Evolutionary conservation across 352 stramenopile species (phyloP).

Genomic region (Pilasporangium apinafurcum): DNA sequence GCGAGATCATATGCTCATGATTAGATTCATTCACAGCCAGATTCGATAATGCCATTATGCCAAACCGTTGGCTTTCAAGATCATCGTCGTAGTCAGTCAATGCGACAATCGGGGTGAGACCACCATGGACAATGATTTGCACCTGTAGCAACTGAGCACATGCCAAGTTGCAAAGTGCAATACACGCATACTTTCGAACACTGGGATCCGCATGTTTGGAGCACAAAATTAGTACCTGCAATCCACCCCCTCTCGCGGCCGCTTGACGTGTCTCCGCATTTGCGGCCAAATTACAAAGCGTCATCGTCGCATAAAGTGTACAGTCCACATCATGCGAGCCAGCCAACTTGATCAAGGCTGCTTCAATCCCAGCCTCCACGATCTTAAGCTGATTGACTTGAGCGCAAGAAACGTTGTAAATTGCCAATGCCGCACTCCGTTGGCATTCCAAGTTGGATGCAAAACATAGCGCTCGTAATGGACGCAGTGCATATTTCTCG

Average conservation of each 20-base stretch:
- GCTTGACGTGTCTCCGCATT: constrained; percentile 88
- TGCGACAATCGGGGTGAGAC: constrained; percentile 80
- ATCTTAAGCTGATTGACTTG: constrained; percentile 88
- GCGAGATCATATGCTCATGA: constrained; percentile 87
- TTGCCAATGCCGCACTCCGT: constrained; percentile 83
- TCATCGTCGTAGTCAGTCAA: constrained; percentile 62
- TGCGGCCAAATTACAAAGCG: constrained; percentile 92
- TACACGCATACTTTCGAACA: constrained; percentile 89
- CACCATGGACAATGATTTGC: constrained; percentile 91
- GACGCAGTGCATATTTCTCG: constrained; percentile 67
- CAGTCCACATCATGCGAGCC: constrained; percentile 86
- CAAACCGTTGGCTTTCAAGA: constrained; percentile 85
- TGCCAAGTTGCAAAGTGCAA: constrained; percentile 94
- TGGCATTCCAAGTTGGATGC: constrained; percentile 86
- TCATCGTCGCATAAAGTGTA: constrained; percentile 93
- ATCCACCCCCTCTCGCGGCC: constrained; percentile 84
- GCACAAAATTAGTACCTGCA: constrained; percentile 88
- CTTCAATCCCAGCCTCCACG: constrained; percentile 83
- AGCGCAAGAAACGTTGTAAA: constrained; percentile 95
- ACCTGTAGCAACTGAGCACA: constrained; percentile 88
- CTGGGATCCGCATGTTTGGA: constrained; percentile 86
- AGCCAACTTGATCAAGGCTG: constrained; percentile 83
- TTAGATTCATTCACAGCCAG: constrained; percentile 93
- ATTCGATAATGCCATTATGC: constrained; percentile 94
- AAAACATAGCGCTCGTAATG: constrained; percentile 76